A percentile compares a stretch with the other conserved stretches of the same genome.
Evolutionary conservation across 2,329 filamentous ascomycete species (phyloP).

Genomic region (Colletotrichum brevisporum): DNA sequence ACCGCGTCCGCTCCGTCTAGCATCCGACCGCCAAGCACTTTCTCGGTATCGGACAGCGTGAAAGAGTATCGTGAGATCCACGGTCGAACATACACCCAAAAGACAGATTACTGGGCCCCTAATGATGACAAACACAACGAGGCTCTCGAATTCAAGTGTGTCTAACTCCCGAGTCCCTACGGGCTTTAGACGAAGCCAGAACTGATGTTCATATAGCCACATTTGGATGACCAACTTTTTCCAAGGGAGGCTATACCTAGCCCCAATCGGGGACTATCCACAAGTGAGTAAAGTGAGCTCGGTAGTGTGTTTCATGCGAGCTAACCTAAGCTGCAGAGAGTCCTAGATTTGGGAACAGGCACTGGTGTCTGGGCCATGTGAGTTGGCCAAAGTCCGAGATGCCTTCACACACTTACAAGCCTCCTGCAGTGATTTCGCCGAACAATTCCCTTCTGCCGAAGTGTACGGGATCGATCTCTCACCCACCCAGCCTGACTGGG

Average conservation of each 20-base stretch:
- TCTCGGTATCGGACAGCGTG: constrained; percentile 50
- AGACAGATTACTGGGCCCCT: constrained; percentile 45
- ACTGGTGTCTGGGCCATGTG: constrained; percentile 61
- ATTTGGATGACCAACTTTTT: constrained; percentile 45
- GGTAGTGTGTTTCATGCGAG: background rate
- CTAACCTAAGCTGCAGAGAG: constrained; percentile 45
- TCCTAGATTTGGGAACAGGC: constrained; percentile 59
- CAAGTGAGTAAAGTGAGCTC: constrained; percentile 13
- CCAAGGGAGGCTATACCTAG: constrained; percentile 52
- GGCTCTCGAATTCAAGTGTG: constrained; percentile 36
- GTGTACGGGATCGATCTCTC: constrained; percentile 68
- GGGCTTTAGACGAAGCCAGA: background rate
- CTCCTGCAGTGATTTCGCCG: constrained; percentile 60
- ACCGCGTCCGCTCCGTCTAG: background rate
- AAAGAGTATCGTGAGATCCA: constrained; percentile 51
- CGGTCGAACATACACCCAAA: constrained; percentile 48
- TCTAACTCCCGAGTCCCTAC: background rate
- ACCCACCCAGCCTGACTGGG: constrained; percentile 59
- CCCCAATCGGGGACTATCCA: constrained; percentile 51
- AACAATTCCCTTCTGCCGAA: constrained; percentile 58
- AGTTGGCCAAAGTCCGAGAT: constrained; percentile 32
- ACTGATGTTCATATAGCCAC: constrained; percentile 1
- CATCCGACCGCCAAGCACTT: constrained; percentile 41
- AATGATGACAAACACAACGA: constrained; percentile 44
- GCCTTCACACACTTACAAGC: constrained; percentile 8